Base-by-base conservation (phyloP, 345 rosid species). In the Lumnitzera racemosa region DNA sequence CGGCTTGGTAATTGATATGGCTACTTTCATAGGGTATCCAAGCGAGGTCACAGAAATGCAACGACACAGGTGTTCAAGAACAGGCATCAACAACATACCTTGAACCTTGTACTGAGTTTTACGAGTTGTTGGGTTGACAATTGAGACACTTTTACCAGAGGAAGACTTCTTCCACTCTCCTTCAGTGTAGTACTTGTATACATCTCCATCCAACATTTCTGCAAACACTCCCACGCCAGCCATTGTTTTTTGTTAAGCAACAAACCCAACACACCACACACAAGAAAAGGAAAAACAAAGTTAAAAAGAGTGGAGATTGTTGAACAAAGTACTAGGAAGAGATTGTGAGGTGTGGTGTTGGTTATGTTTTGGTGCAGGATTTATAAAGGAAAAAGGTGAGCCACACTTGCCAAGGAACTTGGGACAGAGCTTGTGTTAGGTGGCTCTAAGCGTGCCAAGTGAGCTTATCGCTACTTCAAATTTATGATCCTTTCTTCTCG, bases 101-200 rank as follows among this genome's bases (percentile, higher is more conserved):
- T 90, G 96, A 80, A 94, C 99, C 72, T 80, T 90, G 85, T 81
- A 94, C 69, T 88, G 96, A 56, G 89, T 86, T 61, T 81, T 90
- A 52, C 92, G 81, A 1, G 95, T 90, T 1, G 92, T 62, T 0
- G 97, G 99, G 67, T 94, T 94, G 67, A 90, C 63, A 64, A 94
- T 94, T 50, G 91, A 63, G 8, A 90, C 97, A 69, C 64, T 76
- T 73, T 90, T 94, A 49, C 89, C 89, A 12, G 97, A 90, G 61
- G 85, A 68, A 15, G 97, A 88, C 46, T 78, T 81, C 72, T 69
- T 84, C 99, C 99, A 94, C 68, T 84, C 90, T 46, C 96, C 95
- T 53, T 86, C 90, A 61, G 75, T 53, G 78, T 88, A 90, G 72
- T 86, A 94, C 64, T 88, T 90, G 81, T 74, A 90, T 23, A 76